Base-by-base conservation (phyloP, 2,329 filamentous ascomycete species). In the Fusarium nematophilum region DNA sequence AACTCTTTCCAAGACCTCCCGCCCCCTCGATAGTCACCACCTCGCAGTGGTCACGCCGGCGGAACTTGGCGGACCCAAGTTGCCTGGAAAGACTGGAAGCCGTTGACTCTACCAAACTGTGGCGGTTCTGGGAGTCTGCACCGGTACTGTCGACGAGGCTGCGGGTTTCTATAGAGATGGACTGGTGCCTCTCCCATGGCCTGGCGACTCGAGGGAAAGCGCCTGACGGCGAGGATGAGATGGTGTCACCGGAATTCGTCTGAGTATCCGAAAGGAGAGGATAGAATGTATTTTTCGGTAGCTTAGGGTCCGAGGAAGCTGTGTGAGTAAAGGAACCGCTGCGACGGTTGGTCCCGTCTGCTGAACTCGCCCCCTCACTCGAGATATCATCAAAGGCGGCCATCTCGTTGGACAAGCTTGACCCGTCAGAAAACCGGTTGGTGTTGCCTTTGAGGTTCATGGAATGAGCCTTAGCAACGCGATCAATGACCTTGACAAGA, bases 401-500 rank as follows among this genome's bases (percentile, higher is more conserved):
- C 13, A 78, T 58, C 4, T 86, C 81, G 55, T 78, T 81, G 7
- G 83, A 83, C n/a, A 85, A 69, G 55, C 72, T 81, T 2, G 85
- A 87, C 6, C 73, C 77, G 36, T 86, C 85, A 0, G 84, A 84
- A 53, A 83, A 80, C 14, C 80, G 79, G 53, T 76, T 79, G 4
- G 74, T 59, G 9, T 74, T 73, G 11, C 76, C 75, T 36, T 75
- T 80, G 40, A 78, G 75, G 43, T 73, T 76, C 37, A 82, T 70
- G 8, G 79, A 71, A 53, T 93, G 90, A 27, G 83, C 87, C 69
- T 82, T 87, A 15, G 90, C 86, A 42, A 93, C 89, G 39, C 87
- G 88, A 61, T 96, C 89, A 43, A 97, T 91, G 29, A 95, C 84
- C 63, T 82, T 84, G 31, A 93, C 76, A 8, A 97, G 85, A 30